Evolutionary conservation across 1,284 basidiomycete species (phyloP).

Genomic region (Pterula multifida): DNA sequence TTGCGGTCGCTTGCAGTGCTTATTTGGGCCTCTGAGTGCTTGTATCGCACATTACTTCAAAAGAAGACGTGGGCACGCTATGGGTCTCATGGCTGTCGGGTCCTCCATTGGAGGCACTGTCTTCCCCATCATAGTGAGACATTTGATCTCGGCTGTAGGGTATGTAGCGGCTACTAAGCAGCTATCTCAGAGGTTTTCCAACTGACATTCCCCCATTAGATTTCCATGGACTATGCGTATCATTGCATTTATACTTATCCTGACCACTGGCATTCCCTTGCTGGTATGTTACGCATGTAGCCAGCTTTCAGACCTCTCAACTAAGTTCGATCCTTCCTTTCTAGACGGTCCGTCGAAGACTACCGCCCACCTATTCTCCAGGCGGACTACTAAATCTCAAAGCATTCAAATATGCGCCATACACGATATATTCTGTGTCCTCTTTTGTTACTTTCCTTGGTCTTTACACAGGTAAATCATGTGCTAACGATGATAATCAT

Average conservation of each 20-base stretch:
- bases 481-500: background rate
- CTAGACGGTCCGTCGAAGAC: conserved; percentile 35
- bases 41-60: conserved; percentile 43
- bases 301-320: no score
- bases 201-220: conserved; percentile 17
- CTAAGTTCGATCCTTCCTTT: no score
- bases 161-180: conserved; percentile 11
- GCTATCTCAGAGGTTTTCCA: background rate
- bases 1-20: conserved; percentile 11
- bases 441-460: conserved; percentile 39
- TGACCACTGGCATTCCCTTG: conserved; percentile 30
- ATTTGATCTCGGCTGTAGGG: conserved; percentile 33
- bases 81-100: conserved; percentile 29
- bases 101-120: conserved; percentile 35
- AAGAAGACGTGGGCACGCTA: conserved; percentile 25
- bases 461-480: conserved; percentile 37
- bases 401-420: conserved; percentile 32
- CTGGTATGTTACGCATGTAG: conserved; percentile 24
- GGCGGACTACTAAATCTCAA: conserved; percentile 35
- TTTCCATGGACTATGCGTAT: conserved; percentile 54
- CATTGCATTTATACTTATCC: conserved; percentile 38
- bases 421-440: conserved; percentile 26
- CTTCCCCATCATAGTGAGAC: conserved; percentile 32
- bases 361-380: conserved; percentile 28
- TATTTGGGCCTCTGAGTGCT: conserved; percentile 34